Base-by-base conservation (phyloP, 805 yeast genomes). In the Candida maris region DNA sequence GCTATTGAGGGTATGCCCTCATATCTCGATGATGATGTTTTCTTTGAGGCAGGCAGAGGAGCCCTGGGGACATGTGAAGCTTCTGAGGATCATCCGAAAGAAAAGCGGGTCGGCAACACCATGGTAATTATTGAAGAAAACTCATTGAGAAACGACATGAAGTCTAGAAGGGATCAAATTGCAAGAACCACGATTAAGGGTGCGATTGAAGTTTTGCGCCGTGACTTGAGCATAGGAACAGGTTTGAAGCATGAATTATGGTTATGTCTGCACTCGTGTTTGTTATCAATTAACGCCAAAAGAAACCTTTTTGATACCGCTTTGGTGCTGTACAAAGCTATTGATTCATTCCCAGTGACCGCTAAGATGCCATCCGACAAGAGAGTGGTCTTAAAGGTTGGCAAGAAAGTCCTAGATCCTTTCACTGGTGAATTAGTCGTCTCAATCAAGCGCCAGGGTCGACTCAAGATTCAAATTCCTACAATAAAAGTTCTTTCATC, bases 351-450 rank as follows among this genome's bases (percentile, higher is more conserved):
- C 30, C 52, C 73, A n/a, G 87, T 87, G 2, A 71, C 64, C 3
- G 61, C 88, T 16, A 72, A 77, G 5, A 61, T 79, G 10, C 96
- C 96, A 3, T 71, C 79, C 46, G 78, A 77, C 35, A 80, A 76
- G 53, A 77, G 75, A 45, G 64, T 93, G 17, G 76, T 74, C 6
- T 85, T 87, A 0, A 72, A 70, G 45, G 49, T 73, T 34, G 44
- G 68, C 4, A 44, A 41, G 19, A 49, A 46, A 22, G 34, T 39
- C 2, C 15, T 44, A 8, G 49, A 51, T 3, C 38, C 45, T 3
- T 34, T 34, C 2, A 26, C 32, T 3, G 80, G 80, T 3, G 65
- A 65, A 26, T 63, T 86, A n/a, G 65, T 73, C 18, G 37, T 56
- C 19, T 30, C 49, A 5, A 61, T 87, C 14, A 80, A 71, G 45